Percentiles rank a stretch among this genome's conserved stretches.
Evolutionary conservation across 805 yeast species (phyloP).

Genomic region (Zygosaccharomyces kombuchaensis): DNA sequence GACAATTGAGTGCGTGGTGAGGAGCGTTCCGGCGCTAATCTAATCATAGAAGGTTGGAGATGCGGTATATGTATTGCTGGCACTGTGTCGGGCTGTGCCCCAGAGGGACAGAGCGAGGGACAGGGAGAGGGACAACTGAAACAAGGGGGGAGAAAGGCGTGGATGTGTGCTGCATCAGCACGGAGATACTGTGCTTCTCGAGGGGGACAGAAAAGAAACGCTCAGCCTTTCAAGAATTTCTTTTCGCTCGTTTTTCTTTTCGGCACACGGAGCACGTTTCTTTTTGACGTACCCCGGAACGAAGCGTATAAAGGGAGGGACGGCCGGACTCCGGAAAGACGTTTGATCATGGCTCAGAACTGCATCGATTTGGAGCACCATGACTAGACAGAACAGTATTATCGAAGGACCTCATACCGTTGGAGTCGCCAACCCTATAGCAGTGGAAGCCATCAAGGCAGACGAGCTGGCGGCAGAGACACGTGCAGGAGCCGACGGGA

Average conservation of each 20-base stretch:
- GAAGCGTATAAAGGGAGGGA: slow-evolving; percentile 2
- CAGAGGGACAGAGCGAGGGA: too few relatives aligned
- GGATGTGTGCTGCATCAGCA: too few relatives aligned
- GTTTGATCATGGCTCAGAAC: background rate
- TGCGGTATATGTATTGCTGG: background rate
- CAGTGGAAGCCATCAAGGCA: slow-evolving; percentile 8
- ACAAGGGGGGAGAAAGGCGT: background rate
- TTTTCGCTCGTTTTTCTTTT: slow-evolving; percentile 1
- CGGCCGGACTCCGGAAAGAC: background rate
- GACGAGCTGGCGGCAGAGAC: slow-evolving; percentile 13
- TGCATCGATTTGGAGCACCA: background rate
- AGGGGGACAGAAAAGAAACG: slow-evolving; percentile 5
- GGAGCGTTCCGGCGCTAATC: background rate
- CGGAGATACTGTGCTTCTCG: background rate
- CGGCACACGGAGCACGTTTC: background rate
- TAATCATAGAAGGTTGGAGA: background rate
- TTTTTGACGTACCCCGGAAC: slow-evolving; percentile 3
- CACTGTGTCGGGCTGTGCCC: background rate
- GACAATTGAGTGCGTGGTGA: background rate
- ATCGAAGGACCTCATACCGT: slow-evolving; percentile 13
- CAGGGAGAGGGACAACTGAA: background rate
- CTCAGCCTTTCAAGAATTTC: background rate
- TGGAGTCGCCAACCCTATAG: slow-evolving; percentile 11
- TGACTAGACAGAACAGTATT: slow-evolving; percentile 9
- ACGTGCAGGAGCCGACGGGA: slow-evolving; percentile 6